These are phyloP conservation scores for Tetracladium marchalianum DNA, from an alignment of 495 filamentous ascomycete species.

Conservation along the genomic window DNA sequence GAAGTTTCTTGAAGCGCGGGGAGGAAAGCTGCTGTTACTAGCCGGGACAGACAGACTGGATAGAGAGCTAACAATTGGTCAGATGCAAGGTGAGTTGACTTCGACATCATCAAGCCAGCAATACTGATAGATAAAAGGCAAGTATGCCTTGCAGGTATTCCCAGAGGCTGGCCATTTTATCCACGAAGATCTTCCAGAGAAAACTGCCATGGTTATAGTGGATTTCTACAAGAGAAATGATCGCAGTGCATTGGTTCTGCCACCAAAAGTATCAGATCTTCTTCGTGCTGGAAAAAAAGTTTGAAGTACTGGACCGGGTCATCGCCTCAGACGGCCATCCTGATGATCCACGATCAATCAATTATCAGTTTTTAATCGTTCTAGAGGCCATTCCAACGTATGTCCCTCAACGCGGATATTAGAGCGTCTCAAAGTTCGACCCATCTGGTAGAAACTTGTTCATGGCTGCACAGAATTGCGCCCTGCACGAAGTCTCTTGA, in stretches of 20 bases:
- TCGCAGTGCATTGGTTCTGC: slow-evolving; percentile 69
- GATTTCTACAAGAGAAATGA: slow-evolving; percentile 93
- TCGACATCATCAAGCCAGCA: background rate
- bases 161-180: slow-evolving; percentile 95
- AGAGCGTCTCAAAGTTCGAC: too few relatives aligned
- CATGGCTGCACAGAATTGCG: too few relatives aligned
- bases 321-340: too few relatives aligned
- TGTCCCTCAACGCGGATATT: too few relatives aligned
- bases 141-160: slow-evolving; percentile 91
- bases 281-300: slow-evolving; percentile 42
- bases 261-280: slow-evolving; percentile 71
- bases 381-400: too few relatives aligned
- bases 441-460: too few relatives aligned
- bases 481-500: too few relatives aligned
- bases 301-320: slow-evolving; percentile 8
- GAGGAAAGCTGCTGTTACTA: slow-evolving; percentile 83
- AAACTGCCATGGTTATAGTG: slow-evolving; percentile 70
- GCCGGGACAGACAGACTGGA: slow-evolving; percentile 92
- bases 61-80: slow-evolving; percentile 91
- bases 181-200: slow-evolving; percentile 87
- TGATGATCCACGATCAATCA: too few relatives aligned
- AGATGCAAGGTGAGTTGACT: slow-evolving; percentile 72
- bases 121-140: slow-evolving; percentile 40
- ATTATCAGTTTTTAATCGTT: too few relatives aligned
- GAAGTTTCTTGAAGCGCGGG: slow-evolving; percentile 77